phyloP scores from a whole-genome alignment of 352 stramenopile species.

The Phytophthora sansomeana region DNA sequence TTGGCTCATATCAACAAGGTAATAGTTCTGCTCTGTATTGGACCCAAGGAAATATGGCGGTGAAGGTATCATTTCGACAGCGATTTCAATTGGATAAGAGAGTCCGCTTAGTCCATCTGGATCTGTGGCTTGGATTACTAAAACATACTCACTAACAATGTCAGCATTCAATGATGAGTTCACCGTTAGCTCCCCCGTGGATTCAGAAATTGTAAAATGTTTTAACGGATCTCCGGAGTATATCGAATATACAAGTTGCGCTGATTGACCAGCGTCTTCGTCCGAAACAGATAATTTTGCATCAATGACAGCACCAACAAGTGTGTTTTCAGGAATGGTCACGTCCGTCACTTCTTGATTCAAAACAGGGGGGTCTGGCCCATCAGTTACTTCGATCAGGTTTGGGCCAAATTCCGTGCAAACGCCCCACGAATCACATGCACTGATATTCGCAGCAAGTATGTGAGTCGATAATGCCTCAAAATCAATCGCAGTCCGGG shows the following conservation, averaged over 20 bases:
- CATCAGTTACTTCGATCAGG: constrained; percentile 47
- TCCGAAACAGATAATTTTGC: constrained; percentile 45
- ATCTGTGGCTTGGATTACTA: constrained; percentile 58
- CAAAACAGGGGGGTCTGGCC: constrained; percentile 52
- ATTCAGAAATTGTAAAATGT: constrained; percentile 51
- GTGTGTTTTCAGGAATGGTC: constrained; percentile 19
- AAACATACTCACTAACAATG: constrained; percentile 39
- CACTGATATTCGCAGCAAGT: constrained; percentile 38
- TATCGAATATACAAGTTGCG: constrained; percentile 53
- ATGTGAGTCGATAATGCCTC: constrained; percentile 22
- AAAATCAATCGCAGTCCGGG: constrained; percentile 29
- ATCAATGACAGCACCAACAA: constrained; percentile 30
- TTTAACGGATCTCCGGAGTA: constrained; percentile 51
- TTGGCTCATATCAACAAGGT: constrained; percentile 57
- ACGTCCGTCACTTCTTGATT: constrained; percentile 10
- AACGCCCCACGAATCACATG: constrained; percentile 51
- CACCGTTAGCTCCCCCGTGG: constrained; percentile 45
- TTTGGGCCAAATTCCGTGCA: constrained; percentile 55
- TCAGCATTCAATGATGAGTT: constrained; percentile 44
- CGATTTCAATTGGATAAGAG: constrained; percentile 49
- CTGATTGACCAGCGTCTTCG: constrained; percentile 55
- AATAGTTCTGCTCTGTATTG: constrained; percentile 32
- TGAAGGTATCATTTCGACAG: constrained; percentile 48
- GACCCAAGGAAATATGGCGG: constrained; percentile 61
- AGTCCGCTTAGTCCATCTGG: constrained; percentile 43